Conservation (phyloP, 768 basidiomycete genomes). For the Dendrothele bispora region DNA sequence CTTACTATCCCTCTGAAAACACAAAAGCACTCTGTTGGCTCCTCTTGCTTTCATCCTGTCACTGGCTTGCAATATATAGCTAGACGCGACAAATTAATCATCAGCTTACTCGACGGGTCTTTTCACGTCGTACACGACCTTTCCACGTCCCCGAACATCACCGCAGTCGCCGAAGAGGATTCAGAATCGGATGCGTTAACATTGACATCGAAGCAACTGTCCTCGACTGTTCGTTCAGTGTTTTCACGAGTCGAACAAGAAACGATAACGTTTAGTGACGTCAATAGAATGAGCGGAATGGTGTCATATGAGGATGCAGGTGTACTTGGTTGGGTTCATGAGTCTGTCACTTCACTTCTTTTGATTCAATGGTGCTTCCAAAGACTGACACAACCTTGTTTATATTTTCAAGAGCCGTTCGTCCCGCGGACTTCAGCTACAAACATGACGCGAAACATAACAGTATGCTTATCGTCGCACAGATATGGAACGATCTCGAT, state of each 20-base stretch:
- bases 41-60: constrained; percentile 58
- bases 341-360: constrained; percentile 45
- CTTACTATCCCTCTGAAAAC: constrained; percentile 42
- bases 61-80: constrained; percentile 60
- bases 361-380: background rate
- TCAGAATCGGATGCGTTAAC: constrained; percentile 14
- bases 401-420: constrained; percentile 43
- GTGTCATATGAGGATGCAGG: constrained; percentile 60
- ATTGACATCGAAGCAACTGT: constrained; percentile 44
- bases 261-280: constrained; percentile 41
- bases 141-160: constrained; percentile 41
- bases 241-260: constrained; percentile 50
- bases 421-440: constrained; percentile 78
- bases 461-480: constrained; percentile 55
- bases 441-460: constrained; percentile 72
- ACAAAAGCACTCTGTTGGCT: constrained; percentile 53
- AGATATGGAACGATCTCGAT: constrained; percentile 47
- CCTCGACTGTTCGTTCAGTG: constrained; percentile 46
- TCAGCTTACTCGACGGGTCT: constrained; percentile 71
- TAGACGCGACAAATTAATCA: constrained; percentile 49
- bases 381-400: constrained; percentile 4
- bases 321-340: constrained; percentile 69
- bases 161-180: constrained; percentile 36
- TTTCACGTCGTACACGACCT: constrained; percentile 60
- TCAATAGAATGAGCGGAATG: constrained; percentile 61